These are phyloP conservation scores for Chamaecrista fasciculata DNA, from an alignment of 306 rosid species.

Conservation along the genomic window DNA sequence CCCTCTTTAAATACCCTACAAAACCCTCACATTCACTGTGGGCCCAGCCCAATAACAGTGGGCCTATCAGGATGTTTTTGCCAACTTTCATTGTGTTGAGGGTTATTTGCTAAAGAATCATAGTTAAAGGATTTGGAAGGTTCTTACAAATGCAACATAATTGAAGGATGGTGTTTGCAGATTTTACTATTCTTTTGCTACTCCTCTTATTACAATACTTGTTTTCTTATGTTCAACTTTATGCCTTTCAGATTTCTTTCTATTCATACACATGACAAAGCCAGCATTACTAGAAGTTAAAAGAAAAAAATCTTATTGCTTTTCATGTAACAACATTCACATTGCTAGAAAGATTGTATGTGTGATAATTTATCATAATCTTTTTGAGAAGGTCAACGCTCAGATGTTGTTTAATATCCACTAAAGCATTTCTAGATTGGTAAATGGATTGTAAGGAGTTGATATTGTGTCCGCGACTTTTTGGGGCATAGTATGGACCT, in stretches of 20 bases:
- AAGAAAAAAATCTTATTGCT: background rate
- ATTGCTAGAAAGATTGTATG: slow-evolving; percentile 5
- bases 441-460: slow-evolving; percentile 26
- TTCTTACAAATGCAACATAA: too few relatives aligned
- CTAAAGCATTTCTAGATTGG: slow-evolving; percentile 30
- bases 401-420: slow-evolving; percentile 18
- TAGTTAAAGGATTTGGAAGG: too few relatives aligned
- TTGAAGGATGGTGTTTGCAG: too few relatives aligned
- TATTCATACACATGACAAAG: background rate
- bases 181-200: background rate
- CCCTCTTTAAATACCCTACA: too few relatives aligned
- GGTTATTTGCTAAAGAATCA: too few relatives aligned
- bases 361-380: slow-evolving; percentile 16
- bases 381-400: slow-evolving; percentile 23
- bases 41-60: too few relatives aligned
- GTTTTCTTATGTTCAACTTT: background rate
- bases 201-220: background rate
- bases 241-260: background rate
- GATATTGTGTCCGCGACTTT: slow-evolving; percentile 18
- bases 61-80: too few relatives aligned
- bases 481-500: slow-evolving; percentile 29
- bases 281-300: background rate
- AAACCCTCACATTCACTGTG: too few relatives aligned
- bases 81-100: too few relatives aligned
- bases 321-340: slow-evolving; percentile 7